Percentiles rank a stretch among this genome's conserved stretches.
These are phyloP conservation scores for Podaxis sp. DNA, from an alignment of 768 basidiomycete species.

Conservation along the genomic window DNA sequence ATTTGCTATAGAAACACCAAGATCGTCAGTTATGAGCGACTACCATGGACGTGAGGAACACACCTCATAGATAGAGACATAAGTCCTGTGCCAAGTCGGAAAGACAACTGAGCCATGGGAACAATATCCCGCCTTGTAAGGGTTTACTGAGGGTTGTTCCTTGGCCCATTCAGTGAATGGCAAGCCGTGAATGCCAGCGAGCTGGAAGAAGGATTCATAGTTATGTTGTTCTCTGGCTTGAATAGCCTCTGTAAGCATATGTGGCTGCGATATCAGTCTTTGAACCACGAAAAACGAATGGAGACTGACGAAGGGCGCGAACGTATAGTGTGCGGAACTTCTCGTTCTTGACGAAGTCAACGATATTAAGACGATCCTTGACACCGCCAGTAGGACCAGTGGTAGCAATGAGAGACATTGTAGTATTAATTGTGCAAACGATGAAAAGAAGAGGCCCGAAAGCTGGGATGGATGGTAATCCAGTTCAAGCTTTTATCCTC, in stretches of 20 bases:
- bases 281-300: not conserved
- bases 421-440: not conserved
- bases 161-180: slow-evolving; percentile 46
- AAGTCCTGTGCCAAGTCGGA: slow-evolving; percentile 58
- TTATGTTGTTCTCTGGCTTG: slow-evolving; percentile 29
- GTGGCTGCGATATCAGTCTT: not conserved
- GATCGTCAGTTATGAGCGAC: not conserved
- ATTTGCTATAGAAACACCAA: slow-evolving; percentile 38
- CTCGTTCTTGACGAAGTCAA: slow-evolving; percentile 39
- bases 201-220: slow-evolving; percentile 39
- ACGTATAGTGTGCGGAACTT: slow-evolving; percentile 52
- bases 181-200: slow-evolving; percentile 53
- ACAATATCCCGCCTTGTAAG: slow-evolving; percentile 45
- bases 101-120: slow-evolving; percentile 51
- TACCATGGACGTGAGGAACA: not conserved
- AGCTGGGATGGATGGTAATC: not conserved
- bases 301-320: slow-evolving; percentile 37
- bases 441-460: not conserved
- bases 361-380: slow-evolving; percentile 41
- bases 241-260: slow-evolving; percentile 26
- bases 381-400: not conserved
- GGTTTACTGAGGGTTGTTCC: slow-evolving; percentile 23
- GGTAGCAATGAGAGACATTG: not conserved
- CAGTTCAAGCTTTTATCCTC: not conserved
- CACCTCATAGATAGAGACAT: slow-evolving; percentile 51